These are phyloP conservation scores for Gossypium arboreum DNA, from an alignment of 345 rosid genomes.

Conservation along the genomic window DNA sequence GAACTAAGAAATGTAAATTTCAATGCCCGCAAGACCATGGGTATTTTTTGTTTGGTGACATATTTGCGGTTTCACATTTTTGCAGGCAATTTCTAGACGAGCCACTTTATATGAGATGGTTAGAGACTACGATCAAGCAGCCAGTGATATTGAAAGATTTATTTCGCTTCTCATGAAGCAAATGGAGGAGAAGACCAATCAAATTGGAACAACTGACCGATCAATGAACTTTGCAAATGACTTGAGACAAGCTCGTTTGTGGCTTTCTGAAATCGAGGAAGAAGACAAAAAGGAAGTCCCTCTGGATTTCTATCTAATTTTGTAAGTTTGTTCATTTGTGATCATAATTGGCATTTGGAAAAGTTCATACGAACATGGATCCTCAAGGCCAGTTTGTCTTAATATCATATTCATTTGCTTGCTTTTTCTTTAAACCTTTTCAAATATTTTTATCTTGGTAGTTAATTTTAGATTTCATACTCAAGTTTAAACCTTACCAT, in stretches of 20 bases:
- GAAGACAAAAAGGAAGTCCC: slow-evolving; percentile 69
- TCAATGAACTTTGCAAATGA: slow-evolving; percentile 47
- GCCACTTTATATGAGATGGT: slow-evolving; percentile 80
- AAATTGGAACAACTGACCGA: slow-evolving; percentile 47
- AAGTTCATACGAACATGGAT: not conserved
- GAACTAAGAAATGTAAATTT: not conserved
- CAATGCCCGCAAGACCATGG: not conserved
- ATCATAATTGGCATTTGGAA: not conserved
- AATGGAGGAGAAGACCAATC: slow-evolving; percentile 49
- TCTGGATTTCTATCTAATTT: slow-evolving; percentile 74
- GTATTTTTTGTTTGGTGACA: slow-evolving; percentile 2
- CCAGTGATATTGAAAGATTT: slow-evolving; percentile 67
- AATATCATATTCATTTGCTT: not conserved
- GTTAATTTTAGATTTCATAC: not conserved
- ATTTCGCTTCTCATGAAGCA: slow-evolving; percentile 53
- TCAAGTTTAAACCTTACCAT: not conserved
- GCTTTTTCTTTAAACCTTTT: not conserved
- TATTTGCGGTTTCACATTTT: slow-evolving; percentile 11
- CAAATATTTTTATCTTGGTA: not conserved
- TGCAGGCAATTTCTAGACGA: slow-evolving; percentile 86
- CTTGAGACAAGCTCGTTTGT: slow-evolving; percentile 61
- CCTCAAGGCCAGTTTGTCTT: not conserved
- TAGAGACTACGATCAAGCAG: slow-evolving; percentile 86
- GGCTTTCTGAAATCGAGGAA: slow-evolving; percentile 65
- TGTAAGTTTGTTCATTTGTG: slow-evolving; percentile 52